phyloP scores from a whole-genome alignment of 1,284 basidiomycete species.

The Cutaneotrichosporon sp. region DNA sequence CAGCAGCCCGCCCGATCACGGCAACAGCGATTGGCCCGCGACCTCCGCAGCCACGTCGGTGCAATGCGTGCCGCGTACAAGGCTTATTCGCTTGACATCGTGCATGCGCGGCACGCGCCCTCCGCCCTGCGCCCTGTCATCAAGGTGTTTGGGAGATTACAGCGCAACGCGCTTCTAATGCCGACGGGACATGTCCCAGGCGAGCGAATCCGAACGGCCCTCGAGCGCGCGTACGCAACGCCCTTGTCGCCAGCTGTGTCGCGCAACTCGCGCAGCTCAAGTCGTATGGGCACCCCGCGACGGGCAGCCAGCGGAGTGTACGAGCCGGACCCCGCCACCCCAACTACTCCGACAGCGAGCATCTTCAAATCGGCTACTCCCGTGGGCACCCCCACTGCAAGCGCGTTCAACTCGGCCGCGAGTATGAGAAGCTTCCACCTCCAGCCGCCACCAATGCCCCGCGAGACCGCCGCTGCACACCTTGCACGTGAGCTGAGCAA shows the following conservation, averaged over 20 bases:
- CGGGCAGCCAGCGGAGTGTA: not conserved
- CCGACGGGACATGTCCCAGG: slow-evolving; percentile 45
- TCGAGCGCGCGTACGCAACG: slow-evolving; percentile 31
- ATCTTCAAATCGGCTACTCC: not conserved
- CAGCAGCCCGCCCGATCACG: slow-evolving; percentile 6
- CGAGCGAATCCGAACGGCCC: slow-evolving; percentile 43
- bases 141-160: slow-evolving; percentile 31
- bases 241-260: slow-evolving; percentile 7
- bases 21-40: slow-evolving; percentile 31
- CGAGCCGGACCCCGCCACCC: not conserved
- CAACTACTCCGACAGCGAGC: not conserved
- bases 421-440: not conserved
- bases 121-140: slow-evolving; percentile 27
- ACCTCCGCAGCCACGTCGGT: slow-evolving; percentile 27
- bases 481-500: slow-evolving; percentile 15
- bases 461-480: slow-evolving; percentile 8
- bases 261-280: not conserved
- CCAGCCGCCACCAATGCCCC: not conserved
- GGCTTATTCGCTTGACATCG: slow-evolving; percentile 33
- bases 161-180: slow-evolving; percentile 45
- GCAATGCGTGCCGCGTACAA: slow-evolving; percentile 23
- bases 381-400: not conserved
- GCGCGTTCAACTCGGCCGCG: not conserved
- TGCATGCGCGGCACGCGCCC: slow-evolving; percentile 24
- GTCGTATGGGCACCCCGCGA: not conserved